These are phyloP conservation scores for Phyllosticta citribraziliensis DNA, from an alignment of 2,329 filamentous ascomycete genomes.

Conservation along the genomic window DNA sequence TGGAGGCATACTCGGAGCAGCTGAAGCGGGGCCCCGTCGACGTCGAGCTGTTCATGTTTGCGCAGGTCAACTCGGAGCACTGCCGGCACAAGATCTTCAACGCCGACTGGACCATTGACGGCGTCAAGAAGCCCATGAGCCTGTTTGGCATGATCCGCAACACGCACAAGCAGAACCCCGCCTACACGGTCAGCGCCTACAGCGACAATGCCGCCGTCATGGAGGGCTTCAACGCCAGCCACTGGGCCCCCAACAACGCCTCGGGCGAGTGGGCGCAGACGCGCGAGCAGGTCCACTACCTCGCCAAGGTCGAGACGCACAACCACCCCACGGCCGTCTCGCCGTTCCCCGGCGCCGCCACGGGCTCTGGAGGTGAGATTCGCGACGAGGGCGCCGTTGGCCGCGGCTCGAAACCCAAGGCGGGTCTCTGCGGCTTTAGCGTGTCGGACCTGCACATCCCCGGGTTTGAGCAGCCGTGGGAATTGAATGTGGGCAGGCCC, in stretches of 20 bases:
- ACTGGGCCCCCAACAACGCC: conserved; percentile 80
- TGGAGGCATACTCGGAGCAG: conserved; percentile 65
- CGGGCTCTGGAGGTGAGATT: conserved; percentile 91
- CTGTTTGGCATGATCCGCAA: conserved; percentile 96
- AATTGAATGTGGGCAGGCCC: conserved; percentile 80
- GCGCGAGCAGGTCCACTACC: conserved; percentile 76
- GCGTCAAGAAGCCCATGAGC: conserved; percentile 64
- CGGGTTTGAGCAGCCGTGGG: conserved; percentile 74
- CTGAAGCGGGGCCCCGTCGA: conserved; percentile 64
- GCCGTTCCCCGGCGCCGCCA: conserved; percentile 85
- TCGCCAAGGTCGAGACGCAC: conserved; percentile 95
- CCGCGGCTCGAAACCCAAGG: conserved; percentile 84
- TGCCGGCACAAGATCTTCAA: conserved; percentile 90
- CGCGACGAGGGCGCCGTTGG: conserved; percentile 92
- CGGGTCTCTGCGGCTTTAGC: conserved; percentile 84
- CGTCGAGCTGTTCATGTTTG: conserved; percentile 98
- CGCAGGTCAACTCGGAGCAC: conserved; percentile 97
- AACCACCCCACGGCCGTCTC: conserved; percentile 96
- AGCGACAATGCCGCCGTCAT: conserved; percentile 96
- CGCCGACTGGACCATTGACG: conserved; percentile 90
- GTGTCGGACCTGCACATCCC: conserved; percentile 92
- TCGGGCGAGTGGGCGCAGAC: conserved; percentile 82
- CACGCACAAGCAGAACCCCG: conserved; percentile 69
- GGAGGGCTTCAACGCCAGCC: conserved; percentile 58
- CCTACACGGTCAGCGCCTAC: conserved; percentile 88